Evolutionary conservation across 768 basidiomycete species (phyloP).

Genomic region (Suillus weaverae): DNA sequence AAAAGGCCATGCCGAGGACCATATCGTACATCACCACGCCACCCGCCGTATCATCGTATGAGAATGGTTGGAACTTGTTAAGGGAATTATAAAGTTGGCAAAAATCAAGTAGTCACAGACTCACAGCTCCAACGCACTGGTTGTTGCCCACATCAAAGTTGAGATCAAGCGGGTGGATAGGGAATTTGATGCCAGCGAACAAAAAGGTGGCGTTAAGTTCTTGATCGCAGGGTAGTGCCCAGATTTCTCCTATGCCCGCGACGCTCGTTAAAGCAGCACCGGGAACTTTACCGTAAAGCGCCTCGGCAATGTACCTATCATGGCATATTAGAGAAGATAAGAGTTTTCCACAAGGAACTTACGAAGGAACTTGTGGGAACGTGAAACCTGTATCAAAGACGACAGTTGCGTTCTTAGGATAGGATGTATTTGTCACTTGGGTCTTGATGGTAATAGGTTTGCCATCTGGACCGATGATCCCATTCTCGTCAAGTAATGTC

Average conservation of each 20-base stretch:
- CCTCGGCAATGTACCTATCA: slow-evolving; percentile 51
- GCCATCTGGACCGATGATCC: slow-evolving; percentile 63
- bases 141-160: slow-evolving; percentile 28
- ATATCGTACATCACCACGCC: slow-evolving; percentile 47
- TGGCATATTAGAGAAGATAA: slow-evolving; percentile 16
- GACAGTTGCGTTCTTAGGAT: slow-evolving; percentile 51
- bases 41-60: slow-evolving; percentile 40
- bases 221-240: slow-evolving; percentile 62
- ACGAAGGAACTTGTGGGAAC: slow-evolving; percentile 61
- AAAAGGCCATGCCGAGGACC: slow-evolving; percentile 72
- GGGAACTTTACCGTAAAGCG: slow-evolving; percentile 56
- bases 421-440: slow-evolving; percentile 42
- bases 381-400: slow-evolving; percentile 74
- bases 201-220: slow-evolving; percentile 66
- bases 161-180: slow-evolving; percentile 68
- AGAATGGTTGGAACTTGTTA: slow-evolving; percentile 67
- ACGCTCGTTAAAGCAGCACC: slow-evolving; percentile 51
- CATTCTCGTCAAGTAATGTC: slow-evolving; percentile 58
- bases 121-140: slow-evolving; percentile 46
- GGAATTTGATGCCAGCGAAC: slow-evolving; percentile 56
- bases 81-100: slow-evolving; percentile 1
- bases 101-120: slow-evolving; percentile 14
- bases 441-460: slow-evolving; percentile 45
- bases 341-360: slow-evolving; percentile 10
- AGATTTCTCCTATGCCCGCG: slow-evolving; percentile 44